Base-by-base conservation (phyloP, 768 basidiomycete species). In the Boletellus emodensis region DNA sequence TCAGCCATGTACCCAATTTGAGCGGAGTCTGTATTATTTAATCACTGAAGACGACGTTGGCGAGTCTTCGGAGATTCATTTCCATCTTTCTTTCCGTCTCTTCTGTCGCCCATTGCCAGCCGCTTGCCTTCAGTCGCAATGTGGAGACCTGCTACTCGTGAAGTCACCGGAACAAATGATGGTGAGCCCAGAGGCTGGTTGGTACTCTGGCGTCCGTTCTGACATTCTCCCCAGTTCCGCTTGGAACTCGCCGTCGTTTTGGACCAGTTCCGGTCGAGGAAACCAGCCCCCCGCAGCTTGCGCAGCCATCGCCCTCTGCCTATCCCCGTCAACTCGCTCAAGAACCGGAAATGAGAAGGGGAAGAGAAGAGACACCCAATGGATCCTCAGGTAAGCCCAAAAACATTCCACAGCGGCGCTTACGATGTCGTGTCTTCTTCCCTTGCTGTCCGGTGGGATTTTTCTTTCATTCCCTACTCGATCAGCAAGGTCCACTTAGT, bases 121-220 rank as follows among this genome's bases (percentile, higher is more conserved):
- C 44, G 37, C 55, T 54, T 70, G 72, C 70, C 70, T 69, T 62
- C 67, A 70, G 64, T 57, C 52, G 70, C 61, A 56, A 90, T 92
- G 90, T 92, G 90, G 88, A 85, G 84, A 71, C 89, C 89, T 49
- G 88, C 90, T 55, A 90, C 90, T 50, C 84, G 84, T 59, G 86
- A 91, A 71, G 87, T 94, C 26, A 90, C 90, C 35, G 94, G 93
- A 50, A 94, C 93, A 18, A 96, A 96, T 60, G 93, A 95, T 40
- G 87, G 92, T 90, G 35, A 61, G 82, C 71, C 30, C 39, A n/a
- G n/a, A 40, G 17, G 0, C 47, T 36, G 35, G 37, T 49, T 45
- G 15, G 33, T 39, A 35, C 39, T 55, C 37, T 51, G 52, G 44
- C 37, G n/a, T 17, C 17, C 30, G 38, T 53, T 52, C 32, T 55